Base-by-base conservation (phyloP, 306 rosid species). In the Psophocarpus tetragonolobus region DNA sequence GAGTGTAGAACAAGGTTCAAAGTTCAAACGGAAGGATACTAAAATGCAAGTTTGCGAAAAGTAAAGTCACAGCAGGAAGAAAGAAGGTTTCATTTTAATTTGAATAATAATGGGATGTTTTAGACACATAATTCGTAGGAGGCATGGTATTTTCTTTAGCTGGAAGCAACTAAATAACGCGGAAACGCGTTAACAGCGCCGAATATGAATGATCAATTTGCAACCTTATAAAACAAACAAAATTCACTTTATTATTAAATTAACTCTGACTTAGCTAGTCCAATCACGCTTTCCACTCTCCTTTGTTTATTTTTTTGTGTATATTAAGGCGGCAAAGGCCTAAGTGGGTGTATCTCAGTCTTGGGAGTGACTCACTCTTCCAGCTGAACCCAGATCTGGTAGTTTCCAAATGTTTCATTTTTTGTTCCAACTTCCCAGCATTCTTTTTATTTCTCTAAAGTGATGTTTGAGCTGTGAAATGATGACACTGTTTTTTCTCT, bases 101-200 rank as follows among this genome's bases (percentile, higher is more conserved):
- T 77, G 67, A 76, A 62, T 71, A 53, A 71, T 75, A 62, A 70
- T 70, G 65, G 41, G 29, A 4, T 12, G 26, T 41, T 3, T 2
- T 61, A 6, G 41, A 6, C 0, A 30, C 65, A 71, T 62, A n/a
- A 57, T 56, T 47, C 42, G 33, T 62, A 23, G 62, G 35, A 18
- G 66, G 64, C 53, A 51, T 10, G 6, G 66, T 35, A 15, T 38
- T 63, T 27, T 36, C 80, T 72, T 77, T 65, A 65, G 86, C 79
- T 65, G 58, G 71, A 83, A 72, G 80, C 73, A 74, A 71, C 23
- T 15, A 57, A 78, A 80, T 51, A 83, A 71, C 82, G 69, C 77
- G 82, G 4, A 83, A 90, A 83, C 90, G 91, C 92, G 88, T 84
- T 58, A 71, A 21, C 45, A 63, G 64, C 68, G 80, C 87, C 85